Evolutionary conservation across 768 basidiomycete species (phyloP).

Genomic region (Agaricus blazei): DNA sequence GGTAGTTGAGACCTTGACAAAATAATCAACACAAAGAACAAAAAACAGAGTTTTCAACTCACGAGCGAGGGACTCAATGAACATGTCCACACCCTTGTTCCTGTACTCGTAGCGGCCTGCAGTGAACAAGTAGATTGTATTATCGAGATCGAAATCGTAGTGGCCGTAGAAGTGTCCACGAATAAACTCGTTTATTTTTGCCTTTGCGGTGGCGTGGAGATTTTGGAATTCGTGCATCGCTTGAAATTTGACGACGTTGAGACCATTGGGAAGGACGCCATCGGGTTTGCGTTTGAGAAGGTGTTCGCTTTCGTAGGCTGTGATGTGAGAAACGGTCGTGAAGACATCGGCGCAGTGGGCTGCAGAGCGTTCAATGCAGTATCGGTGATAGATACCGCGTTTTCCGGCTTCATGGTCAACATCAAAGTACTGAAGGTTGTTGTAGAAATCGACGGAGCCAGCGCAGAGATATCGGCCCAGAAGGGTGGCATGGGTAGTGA

Average conservation of each 20-base stretch:
- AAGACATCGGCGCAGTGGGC: constrained; percentile 97
- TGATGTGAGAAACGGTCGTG: constrained; percentile 97
- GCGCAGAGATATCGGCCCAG: constrained; percentile 98
- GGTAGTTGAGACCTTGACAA: constrained; percentile 42
- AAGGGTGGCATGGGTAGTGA: constrained; percentile 97
- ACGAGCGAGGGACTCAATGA: constrained; percentile 95
- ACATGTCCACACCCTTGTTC: constrained; percentile 99
- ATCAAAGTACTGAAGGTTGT: constrained; percentile 98
- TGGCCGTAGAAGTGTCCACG: constrained; percentile 98
- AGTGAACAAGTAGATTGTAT: constrained; percentile 93
- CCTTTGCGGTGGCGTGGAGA: constrained; percentile 84
- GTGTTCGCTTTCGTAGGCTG: constrained; percentile 95
- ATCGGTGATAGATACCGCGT: constrained; percentile 95
- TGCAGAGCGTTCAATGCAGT: constrained; percentile 95
- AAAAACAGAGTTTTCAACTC: constrained; percentile 17
- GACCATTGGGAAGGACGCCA: constrained; percentile 93
- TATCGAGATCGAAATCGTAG: constrained; percentile 93
- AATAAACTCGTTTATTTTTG: constrained; percentile 98
- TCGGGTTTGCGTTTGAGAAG: constrained; percentile 96
- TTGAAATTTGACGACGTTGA: constrained; percentile 98
- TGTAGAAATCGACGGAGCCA: constrained; percentile 98
- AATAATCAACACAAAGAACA: not conserved
- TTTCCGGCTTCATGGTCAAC: constrained; percentile 99
- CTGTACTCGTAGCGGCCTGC: constrained; percentile 99
- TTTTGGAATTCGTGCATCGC: constrained; percentile 99